phyloP scores from a whole-genome alignment of 805 yeast genomes.

The Ogataea dorogensis region DNA sequence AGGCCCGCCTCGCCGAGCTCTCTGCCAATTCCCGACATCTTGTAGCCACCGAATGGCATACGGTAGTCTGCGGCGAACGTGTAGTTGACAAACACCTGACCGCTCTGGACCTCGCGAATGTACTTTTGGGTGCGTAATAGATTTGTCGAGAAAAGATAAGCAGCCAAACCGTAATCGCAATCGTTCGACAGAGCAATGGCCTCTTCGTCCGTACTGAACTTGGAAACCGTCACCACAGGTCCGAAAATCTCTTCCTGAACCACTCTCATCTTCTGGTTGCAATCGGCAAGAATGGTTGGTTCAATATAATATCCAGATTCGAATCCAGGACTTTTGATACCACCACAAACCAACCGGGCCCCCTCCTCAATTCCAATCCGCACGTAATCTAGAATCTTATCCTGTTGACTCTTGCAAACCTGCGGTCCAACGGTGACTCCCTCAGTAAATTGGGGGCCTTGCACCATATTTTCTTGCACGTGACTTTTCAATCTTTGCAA shows the following conservation, averaged over 20 bases:
- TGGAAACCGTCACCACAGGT: conserved; percentile 83
- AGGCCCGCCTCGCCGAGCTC: conserved; percentile 90
- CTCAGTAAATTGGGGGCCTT: conserved; percentile 81
- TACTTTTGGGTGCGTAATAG: conserved; percentile 74
- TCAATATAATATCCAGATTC: conserved; percentile 61
- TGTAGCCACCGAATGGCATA: conserved; percentile 93
- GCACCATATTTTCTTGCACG: conserved; percentile 53
- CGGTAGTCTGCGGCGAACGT: conserved; percentile 83
- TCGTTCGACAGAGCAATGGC: conserved; percentile 77
- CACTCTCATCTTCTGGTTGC: conserved; percentile 62
- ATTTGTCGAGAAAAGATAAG: conserved; percentile 82
- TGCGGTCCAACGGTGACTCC: conserved; percentile 89
- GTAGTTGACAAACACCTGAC: conserved; percentile 90
- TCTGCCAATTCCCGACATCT: conserved; percentile 89
- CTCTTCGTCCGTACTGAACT: conserved; percentile 81
- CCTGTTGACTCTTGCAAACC: conserved; percentile 75
- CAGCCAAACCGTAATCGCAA: conserved; percentile 82
- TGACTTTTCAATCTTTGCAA: conserved; percentile 55
- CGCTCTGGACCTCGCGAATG: conserved; percentile 73
- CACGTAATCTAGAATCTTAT: conserved; percentile 74
- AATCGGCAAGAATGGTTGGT: conserved; percentile 77
- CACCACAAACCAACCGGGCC: conserved; percentile 72
- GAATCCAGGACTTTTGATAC: conserved; percentile 38
- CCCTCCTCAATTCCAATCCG: conserved; percentile 81
- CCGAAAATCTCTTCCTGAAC: conserved; percentile 85